Percentiles rank a stretch among this genome's conserved stretches.
Evolutionary conservation across 2,329 filamentous ascomycete genomes (phyloP).

Genomic region (Trichoderma sp.): DNA sequence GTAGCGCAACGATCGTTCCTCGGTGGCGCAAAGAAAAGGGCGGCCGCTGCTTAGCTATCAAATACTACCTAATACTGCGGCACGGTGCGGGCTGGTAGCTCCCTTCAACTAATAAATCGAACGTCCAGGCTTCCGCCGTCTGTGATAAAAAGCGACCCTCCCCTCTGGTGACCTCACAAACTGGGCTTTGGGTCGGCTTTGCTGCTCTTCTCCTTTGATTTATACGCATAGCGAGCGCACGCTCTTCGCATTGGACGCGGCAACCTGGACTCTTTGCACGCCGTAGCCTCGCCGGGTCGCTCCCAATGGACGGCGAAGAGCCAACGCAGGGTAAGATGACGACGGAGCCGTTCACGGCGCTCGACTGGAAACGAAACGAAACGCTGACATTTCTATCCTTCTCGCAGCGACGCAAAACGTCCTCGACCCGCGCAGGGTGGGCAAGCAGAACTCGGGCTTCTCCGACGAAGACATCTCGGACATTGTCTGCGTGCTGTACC

Average conservation of each 20-base stretch:
- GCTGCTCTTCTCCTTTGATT: background rate
- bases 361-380: background rate
- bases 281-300: slow-evolving; percentile 31
- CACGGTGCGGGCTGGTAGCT: slow-evolving; percentile 6
- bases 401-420: slow-evolving; percentile 39
- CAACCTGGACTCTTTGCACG: slow-evolving; percentile 25
- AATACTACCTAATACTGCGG: background rate
- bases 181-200: background rate
- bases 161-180: background rate
- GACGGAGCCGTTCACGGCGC: background rate
- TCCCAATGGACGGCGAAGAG: slow-evolving; percentile 45
- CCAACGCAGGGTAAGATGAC: slow-evolving; percentile 40
- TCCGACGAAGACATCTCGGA: slow-evolving; percentile 80
- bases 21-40: background rate
- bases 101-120: background rate
- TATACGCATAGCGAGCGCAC: background rate
- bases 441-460: slow-evolving; percentile 78
- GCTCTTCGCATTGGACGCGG: background rate
- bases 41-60: background rate
- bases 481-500: slow-evolving; percentile 84
- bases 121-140: background rate
- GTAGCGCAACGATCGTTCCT: background rate
- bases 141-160: background rate
- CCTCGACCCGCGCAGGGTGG: slow-evolving; percentile 75
- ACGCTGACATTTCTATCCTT: background rate